phyloP scores from a whole-genome alignment of 2,329 filamentous ascomycete genomes.

The Exutisphaerella laricina region DNA sequence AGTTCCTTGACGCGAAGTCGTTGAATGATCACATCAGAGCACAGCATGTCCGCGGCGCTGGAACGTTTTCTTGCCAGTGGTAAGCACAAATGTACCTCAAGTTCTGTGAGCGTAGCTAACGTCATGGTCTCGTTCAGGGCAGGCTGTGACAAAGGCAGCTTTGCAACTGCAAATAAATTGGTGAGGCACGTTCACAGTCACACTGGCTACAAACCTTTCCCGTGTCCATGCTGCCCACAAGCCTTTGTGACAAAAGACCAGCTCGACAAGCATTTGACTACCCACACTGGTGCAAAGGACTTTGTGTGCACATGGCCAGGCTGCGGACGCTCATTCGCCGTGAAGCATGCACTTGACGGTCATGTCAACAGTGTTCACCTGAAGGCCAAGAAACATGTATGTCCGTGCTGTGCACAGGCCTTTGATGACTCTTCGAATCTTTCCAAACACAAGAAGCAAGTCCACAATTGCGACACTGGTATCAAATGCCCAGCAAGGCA shows the following conservation, averaged over 20 bases:
- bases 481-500: conserved; percentile 23
- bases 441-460: conserved; percentile 31
- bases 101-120: too few species aligned
- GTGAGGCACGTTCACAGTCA: conserved; percentile 62
- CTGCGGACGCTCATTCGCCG: conserved; percentile 54
- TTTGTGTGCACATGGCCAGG: conserved; percentile 47
- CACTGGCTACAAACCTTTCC: conserved; percentile 46
- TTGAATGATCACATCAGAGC: conserved; percentile 53
- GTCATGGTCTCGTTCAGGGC: too few species aligned
- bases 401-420: conserved; percentile 31
- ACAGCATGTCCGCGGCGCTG: conserved; percentile 41
- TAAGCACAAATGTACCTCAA: too few species aligned
- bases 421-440: conserved; percentile 34
- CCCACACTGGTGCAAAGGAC: conserved; percentile 61
- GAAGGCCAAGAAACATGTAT: conserved; percentile 41
- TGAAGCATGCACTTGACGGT: conserved; percentile 54
- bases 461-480: conserved; percentile 23
- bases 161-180: conserved; percentile 44
- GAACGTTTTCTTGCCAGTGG: conserved; percentile 42
- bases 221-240: conserved; percentile 51
- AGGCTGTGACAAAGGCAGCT: conserved; percentile 48
- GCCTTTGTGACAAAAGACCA: conserved; percentile 63
- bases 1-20: conserved; percentile 43
- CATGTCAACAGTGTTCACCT: conserved; percentile 57
- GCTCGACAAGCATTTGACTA: conserved; percentile 61